Base-by-base conservation (phyloP, 2,329 filamentous ascomycete genomes). In the Neofusicoccum umdonicola region DNA sequence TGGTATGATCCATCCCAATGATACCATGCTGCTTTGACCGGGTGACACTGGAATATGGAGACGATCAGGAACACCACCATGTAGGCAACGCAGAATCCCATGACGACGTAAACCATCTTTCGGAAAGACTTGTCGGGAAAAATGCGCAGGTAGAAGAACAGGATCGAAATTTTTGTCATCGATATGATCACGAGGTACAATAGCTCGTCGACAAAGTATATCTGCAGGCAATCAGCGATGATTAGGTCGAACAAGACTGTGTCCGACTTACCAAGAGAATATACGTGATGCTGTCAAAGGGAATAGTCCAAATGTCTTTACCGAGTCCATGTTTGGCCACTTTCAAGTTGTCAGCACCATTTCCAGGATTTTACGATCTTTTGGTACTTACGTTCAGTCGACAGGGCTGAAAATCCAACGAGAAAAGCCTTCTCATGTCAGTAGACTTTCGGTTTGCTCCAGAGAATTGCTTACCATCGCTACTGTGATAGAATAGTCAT, bases 261-360 rank as follows among this genome's bases (percentile, higher is more conserved):
- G 17, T 34, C 15, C 3, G 19, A 65, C 69, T 58, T 67, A 72
- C 72, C 41, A 75, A 72, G 8, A 77, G 70, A 27, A 86, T 82
- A 1, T 70, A 68, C 9, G 77, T 81, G 47, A 86, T 78, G n/a
- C 78, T 72, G 0, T 77, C 69, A 1, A 76, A 71, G 0, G 74
- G 68, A 3, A 86, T 68, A 0, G 79, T 81, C 83, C 83, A 86
- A 35, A 85, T 77, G 63, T 86, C 83, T 19, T 71, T 77, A 1
- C 83, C 82, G 8, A 85, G 70, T 0, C 83, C 84, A 57, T 81
- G 76, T 31, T 73, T 68, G 41, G 69, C 66, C 34, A 71, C 65
- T 69, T 17, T 17, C 11, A 9, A 15, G 12, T 50, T 11, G 42
- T 68, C 39, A 66, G 63, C 35, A 50, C 31, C n/a, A 35, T 37